Conservation (phyloP, 2,329 filamentous ascomycete genomes). For the Coniochaeta hoffmannii region DNA sequence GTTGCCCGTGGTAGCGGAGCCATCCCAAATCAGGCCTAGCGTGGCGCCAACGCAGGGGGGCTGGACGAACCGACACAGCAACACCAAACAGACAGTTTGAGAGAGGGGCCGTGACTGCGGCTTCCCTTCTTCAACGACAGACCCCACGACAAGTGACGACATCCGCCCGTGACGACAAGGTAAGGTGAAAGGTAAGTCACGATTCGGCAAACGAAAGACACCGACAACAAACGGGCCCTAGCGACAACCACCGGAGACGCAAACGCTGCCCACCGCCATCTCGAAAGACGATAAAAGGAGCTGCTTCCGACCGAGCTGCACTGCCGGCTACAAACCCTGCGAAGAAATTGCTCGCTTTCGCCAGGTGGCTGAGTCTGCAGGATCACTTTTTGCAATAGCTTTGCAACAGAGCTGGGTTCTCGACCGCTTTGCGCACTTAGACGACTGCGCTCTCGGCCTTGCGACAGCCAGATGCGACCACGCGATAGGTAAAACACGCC, state of each 20-base stretch:
- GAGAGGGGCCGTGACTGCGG: not conserved
- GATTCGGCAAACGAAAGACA: not conserved
- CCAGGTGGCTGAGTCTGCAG: not conserved
- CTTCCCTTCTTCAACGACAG: slow-evolving; percentile 1
- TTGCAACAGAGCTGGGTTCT: not conserved
- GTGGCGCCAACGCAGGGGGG: not conserved
- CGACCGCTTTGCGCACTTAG: not conserved
- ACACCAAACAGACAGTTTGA: not conserved
- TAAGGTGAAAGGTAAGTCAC: not conserved
- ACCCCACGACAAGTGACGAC: slow-evolving; percentile 1
- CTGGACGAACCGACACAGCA: not conserved
- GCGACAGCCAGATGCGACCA: slow-evolving; percentile 3
- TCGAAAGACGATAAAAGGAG: not conserved
- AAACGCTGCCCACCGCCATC: not conserved
- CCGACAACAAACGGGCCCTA: too few species aligned
- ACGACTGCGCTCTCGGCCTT: not conserved
- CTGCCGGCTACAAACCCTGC: not conserved
- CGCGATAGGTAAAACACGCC: not conserved
- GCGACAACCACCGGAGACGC: not conserved
- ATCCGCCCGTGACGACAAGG: not conserved
- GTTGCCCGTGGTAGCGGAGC: slow-evolving; percentile 3
- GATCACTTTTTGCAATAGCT: not conserved
- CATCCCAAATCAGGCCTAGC: not conserved
- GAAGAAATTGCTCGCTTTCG: not conserved
- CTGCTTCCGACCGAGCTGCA: not conserved